Conservation (phyloP, 768 basidiomycete species). For the Dendrothele bispora region DNA sequence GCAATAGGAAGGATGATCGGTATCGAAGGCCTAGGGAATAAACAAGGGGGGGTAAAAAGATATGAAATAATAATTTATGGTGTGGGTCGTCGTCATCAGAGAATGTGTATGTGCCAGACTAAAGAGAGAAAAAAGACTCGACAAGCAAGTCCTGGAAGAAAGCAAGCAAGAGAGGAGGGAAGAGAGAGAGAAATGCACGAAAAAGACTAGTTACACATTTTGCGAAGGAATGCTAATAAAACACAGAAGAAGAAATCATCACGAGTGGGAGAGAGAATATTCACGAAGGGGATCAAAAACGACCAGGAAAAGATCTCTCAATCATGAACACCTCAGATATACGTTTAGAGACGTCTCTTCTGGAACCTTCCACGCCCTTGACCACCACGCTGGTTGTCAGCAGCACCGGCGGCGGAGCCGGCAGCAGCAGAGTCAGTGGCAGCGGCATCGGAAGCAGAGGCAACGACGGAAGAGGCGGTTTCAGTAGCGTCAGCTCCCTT, state of each 20-base stretch:
- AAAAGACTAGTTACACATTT: neutral
- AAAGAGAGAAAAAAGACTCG: neutral
- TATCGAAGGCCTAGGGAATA: too few species aligned
- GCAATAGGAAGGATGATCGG: too few species aligned
- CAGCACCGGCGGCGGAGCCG: too few species aligned
- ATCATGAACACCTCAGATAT: too few species aligned
- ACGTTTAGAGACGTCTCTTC: too few species aligned
- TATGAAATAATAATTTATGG: too few species aligned
- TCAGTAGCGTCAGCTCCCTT: neutral
- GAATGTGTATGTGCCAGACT: neutral
- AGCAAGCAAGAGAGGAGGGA: neutral
- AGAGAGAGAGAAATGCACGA: neutral
- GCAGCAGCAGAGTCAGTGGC: too few species aligned
- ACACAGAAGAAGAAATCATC: constrained; percentile 1
- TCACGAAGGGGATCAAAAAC: too few species aligned
- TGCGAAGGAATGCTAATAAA: neutral
- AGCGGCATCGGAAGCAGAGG: neutral
- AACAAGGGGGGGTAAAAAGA: neutral
- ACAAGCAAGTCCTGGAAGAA: neutral
- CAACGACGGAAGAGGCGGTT: neutral
- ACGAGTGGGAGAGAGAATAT: too few species aligned
- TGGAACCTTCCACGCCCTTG: too few species aligned
- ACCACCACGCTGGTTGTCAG: too few species aligned
- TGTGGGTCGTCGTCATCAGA: too few species aligned
- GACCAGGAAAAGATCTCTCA: neutral